phyloP scores from a whole-genome alignment of 108 stramenopile species.

The Seminavis robusta region DNA sequence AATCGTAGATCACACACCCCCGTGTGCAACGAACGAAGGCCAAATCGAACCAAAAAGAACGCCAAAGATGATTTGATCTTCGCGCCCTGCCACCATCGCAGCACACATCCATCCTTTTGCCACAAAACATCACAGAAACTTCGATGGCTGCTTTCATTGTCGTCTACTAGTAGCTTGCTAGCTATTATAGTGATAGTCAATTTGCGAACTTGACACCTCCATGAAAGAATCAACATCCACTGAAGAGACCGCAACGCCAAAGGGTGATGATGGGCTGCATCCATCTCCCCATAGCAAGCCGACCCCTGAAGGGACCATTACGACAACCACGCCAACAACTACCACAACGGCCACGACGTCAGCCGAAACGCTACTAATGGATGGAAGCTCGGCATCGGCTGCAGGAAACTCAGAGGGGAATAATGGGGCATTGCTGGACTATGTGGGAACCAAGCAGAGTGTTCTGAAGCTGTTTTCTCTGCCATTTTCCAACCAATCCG shows the following conservation, averaged over 20 bases:
- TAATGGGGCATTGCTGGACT: conserved; percentile 49
- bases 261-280: background rate
- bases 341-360: background rate
- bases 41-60: no score
- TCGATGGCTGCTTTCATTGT: no score
- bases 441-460: conserved; percentile 63
- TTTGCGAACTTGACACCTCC: no score
- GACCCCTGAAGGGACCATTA: background rate
- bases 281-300: background rate
- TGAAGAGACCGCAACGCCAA: background rate
- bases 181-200: no score
- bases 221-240: no score
- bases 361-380: background rate
- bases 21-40: no score
- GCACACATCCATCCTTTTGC: no score
- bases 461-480: conserved; percentile 75
- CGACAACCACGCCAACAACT: background rate
- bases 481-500: conserved; percentile 44
- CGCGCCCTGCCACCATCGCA: no score
- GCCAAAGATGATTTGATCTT: no score
- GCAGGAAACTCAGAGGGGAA: background rate
- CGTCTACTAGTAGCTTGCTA: no score
- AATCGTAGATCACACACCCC: no score
- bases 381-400: background rate
- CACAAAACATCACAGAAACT: no score